Conservation (phyloP, 805 yeast genomes). For the Yarrowia sp. region DNA sequence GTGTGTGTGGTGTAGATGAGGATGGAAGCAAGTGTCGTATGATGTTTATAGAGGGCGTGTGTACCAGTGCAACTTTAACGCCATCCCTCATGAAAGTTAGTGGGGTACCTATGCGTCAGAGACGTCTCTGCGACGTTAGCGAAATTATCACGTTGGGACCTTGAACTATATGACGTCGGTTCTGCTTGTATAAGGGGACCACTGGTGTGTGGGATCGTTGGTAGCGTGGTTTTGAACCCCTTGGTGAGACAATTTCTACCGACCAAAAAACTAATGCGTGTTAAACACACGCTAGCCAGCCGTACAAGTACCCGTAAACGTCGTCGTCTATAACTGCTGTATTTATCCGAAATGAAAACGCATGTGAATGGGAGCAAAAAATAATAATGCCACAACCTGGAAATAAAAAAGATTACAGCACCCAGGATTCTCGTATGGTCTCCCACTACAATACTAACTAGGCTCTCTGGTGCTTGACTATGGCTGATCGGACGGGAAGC, state of each 20-base stretch:
- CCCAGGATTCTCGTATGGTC: constrained; percentile 22
- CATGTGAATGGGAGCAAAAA: too few relatives aligned
- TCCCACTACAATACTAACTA: constrained; percentile 22
- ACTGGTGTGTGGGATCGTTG: background rate
- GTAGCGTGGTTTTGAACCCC: too few relatives aligned
- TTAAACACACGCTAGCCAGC: background rate
- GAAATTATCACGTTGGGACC: constrained; percentile 1
- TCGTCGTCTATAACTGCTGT: background rate
- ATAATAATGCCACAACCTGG: too few relatives aligned
- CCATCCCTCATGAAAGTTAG: constrained; percentile 1
- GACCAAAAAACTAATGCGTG: background rate
- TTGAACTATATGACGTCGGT: background rate
- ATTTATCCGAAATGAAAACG: background rate
- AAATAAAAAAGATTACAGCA: constrained; percentile 6
- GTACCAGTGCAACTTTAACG: background rate
- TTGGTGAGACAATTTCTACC: background rate
- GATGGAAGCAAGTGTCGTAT: background rate
- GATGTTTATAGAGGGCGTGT: background rate
- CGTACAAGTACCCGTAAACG: background rate
- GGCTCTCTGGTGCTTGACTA: constrained; percentile 23
- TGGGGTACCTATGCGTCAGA: constrained; percentile 8
- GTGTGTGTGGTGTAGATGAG: background rate
- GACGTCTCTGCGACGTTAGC: background rate
- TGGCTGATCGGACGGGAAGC: constrained; percentile 22
- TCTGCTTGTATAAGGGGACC: background rate